phyloP scores from a whole-genome alignment of 495 filamentous ascomycete species.

The Neurospora tetrasperma region DNA sequence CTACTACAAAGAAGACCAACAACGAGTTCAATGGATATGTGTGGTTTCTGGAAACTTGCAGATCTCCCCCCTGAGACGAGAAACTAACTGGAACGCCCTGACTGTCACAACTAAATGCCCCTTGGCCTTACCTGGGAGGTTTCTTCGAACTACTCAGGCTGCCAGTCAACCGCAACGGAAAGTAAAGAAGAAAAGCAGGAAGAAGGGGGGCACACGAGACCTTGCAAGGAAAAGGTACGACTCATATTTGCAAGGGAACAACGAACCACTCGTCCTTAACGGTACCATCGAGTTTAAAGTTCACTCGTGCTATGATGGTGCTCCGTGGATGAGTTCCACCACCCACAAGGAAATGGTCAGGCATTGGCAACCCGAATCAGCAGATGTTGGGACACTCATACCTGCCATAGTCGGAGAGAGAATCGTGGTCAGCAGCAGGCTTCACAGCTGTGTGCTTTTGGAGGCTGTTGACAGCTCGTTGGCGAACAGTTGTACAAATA shows the following conservation, averaged over 20 bases:
- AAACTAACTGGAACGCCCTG: neutral
- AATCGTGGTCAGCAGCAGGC: conserved; percentile 3
- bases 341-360: neutral
- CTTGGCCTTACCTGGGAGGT: neutral
- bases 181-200: neutral
- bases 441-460: conserved; percentile 9
- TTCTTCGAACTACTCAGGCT: neutral
- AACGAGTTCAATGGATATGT: neutral
- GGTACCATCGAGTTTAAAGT: conserved; percentile 15
- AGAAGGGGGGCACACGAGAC: neutral
- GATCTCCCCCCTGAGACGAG: neutral
- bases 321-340: conserved; percentile 17
- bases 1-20: neutral
- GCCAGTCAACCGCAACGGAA: neutral
- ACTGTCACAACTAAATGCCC: neutral
- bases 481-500: neutral
- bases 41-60: neutral
- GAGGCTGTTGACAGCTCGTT: neutral
- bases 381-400: neutral
- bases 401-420: neutral
- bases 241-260: conserved; percentile 66
- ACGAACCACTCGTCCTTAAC: conserved; percentile 70
- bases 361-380: conserved; percentile 2
- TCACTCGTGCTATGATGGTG: neutral
- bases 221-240: conserved; percentile 46